phyloP scores from a whole-genome alignment of 768 basidiomycete species.

The Boletellus ananas region DNA sequence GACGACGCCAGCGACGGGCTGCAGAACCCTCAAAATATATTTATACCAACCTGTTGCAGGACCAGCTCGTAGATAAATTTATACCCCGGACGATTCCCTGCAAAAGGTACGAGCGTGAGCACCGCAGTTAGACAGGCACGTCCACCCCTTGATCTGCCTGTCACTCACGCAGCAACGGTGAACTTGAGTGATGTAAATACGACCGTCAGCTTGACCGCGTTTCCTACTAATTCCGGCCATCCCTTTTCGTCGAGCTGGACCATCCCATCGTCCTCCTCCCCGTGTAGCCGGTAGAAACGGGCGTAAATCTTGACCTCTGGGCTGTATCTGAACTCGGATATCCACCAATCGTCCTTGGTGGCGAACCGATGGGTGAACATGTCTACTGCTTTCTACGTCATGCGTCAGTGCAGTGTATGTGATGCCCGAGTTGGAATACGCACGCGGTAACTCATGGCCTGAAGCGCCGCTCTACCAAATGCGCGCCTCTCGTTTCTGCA shows the following conservation, averaged over 20 bases:
- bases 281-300: conserved; percentile 31
- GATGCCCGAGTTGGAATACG: conserved; percentile 3
- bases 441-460: conserved; percentile 33
- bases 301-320: conserved; percentile 34
- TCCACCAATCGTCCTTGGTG: conserved; percentile 35
- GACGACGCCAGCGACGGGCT: neutral
- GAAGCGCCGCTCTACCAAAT: conserved; percentile 29
- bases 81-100: conserved; percentile 28
- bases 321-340: conserved; percentile 32
- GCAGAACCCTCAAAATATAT: too few species aligned
- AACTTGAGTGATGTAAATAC: conserved; percentile 35
- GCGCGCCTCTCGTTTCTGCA: conserved; percentile 31
- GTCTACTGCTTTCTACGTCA: conserved; percentile 27
- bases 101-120: neutral
- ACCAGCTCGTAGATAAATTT: conserved; percentile 1
- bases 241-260: conserved; percentile 30
- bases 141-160: neutral
- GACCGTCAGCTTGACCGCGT: conserved; percentile 30
- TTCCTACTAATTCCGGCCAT: conserved; percentile 32
- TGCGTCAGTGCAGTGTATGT: conserved; percentile 8
- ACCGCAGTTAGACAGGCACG: neutral
- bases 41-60: too few species aligned
- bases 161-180: conserved; percentile 29
- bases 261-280: conserved; percentile 33
- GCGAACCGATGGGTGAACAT: conserved; percentile 33